Conservation (phyloP, 257 asterid species). For the Paraleonurus japonicus region DNA sequence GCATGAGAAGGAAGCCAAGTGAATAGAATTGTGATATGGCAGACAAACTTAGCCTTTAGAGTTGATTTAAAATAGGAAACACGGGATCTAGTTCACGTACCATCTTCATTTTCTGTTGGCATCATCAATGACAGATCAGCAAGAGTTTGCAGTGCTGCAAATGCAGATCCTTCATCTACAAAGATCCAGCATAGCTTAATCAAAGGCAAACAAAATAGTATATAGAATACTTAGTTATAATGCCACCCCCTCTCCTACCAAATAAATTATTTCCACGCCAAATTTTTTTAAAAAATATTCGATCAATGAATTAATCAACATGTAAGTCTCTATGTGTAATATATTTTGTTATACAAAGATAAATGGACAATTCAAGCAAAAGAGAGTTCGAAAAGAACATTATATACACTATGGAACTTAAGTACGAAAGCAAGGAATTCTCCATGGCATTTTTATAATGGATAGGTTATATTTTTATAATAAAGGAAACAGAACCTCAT, state of each 20-base stretch:
- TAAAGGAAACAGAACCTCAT: not conserved
- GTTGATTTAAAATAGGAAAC: slow-evolving; percentile 14
- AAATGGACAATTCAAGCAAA: not conserved
- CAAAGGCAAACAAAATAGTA: slow-evolving; percentile 20
- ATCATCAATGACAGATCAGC: slow-evolving; percentile 84
- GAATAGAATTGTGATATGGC: slow-evolving; percentile 15
- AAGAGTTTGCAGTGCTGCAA: slow-evolving; percentile 80
- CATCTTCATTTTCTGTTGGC: slow-evolving; percentile 77
- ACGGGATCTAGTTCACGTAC: slow-evolving; percentile 38
- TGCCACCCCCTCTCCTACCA: too few species aligned
- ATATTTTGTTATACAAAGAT: not conserved
- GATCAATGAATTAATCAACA: slow-evolving; percentile 10
- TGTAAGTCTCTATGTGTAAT: not conserved
- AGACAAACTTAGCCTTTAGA: slow-evolving; percentile 5
- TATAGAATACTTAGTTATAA: slow-evolving; percentile 11
- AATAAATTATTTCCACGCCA: too few species aligned
- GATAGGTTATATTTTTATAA: not conserved
- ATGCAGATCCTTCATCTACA: slow-evolving; percentile 70
- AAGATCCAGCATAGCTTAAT: slow-evolving; percentile 25
- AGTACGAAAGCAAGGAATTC: slow-evolving; percentile 13
- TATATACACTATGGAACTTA: not conserved
- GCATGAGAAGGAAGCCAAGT: slow-evolving; percentile 12
- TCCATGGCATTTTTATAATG: not conserved
- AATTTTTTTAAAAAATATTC: not conserved
- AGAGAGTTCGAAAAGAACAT: not conserved